phyloP scores from a whole-genome alignment of 805 yeast species.

The Candida parachauliodes region DNA sequence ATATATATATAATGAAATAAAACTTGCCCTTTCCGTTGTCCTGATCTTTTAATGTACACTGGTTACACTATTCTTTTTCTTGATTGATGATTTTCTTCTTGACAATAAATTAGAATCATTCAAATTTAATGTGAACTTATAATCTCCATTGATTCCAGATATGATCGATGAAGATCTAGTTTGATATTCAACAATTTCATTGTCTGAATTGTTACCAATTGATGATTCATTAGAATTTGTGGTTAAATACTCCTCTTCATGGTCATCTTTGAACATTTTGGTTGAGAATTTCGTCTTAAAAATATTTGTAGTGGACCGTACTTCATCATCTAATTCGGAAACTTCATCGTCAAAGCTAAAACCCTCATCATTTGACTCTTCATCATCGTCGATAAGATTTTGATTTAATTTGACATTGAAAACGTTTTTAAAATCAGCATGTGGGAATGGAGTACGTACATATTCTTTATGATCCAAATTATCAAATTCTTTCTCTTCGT shows the following conservation, averaged over 20 bases:
- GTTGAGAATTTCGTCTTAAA: slow-evolving; percentile 3
- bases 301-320: slow-evolving; percentile 13
- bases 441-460: slow-evolving; percentile 43
- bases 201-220: slow-evolving; percentile 6
- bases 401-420: slow-evolving; percentile 18
- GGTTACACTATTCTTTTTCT: slow-evolving; percentile 3
- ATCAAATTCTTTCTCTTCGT: no score
- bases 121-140: slow-evolving; percentile 55
- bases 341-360: slow-evolving; percentile 17
- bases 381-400: slow-evolving; percentile 19
- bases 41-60: not conserved
- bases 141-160: slow-evolving; percentile 37
- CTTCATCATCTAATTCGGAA: slow-evolving; percentile 21
- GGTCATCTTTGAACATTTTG: slow-evolving; percentile 14
- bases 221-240: slow-evolving; percentile 12
- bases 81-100: slow-evolving; percentile 43
- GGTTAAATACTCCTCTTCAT: slow-evolving; percentile 19
- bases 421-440: slow-evolving; percentile 29
- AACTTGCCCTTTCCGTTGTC: not conserved
- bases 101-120: slow-evolving; percentile 63
- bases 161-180: slow-evolving; percentile 39
- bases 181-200: slow-evolving; percentile 20
- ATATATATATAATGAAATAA: not conserved
- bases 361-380: slow-evolving; percentile 17
- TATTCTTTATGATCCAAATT: slow-evolving; percentile 36